These are phyloP conservation scores for Camellia granthamiana DNA, from an alignment of 148 eudicot genomes.

Conservation along the genomic window DNA sequence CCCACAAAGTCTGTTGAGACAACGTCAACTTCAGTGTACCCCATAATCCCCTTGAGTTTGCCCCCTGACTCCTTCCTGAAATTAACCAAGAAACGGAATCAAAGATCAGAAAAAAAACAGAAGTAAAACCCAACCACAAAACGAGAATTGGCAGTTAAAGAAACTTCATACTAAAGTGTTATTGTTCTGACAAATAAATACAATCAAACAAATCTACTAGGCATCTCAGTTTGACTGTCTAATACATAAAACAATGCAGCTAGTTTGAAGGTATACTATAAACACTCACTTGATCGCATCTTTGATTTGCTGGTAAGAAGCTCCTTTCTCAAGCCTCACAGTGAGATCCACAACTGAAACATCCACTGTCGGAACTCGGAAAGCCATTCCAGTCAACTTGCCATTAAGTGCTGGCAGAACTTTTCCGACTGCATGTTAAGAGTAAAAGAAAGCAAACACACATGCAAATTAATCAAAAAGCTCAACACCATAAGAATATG, in stretches of 20 bases:
- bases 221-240: background rate
- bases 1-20: conserved; percentile 68
- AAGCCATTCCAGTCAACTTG: conserved; percentile 71
- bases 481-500: background rate
- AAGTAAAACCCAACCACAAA: background rate
- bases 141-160: background rate
- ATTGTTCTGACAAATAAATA: background rate
- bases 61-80: conserved; percentile 66
- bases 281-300: conserved; percentile 62
- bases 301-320: conserved; percentile 57
- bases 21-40: conserved; percentile 71
- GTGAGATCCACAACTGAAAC: conserved; percentile 79
- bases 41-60: conserved; percentile 61
- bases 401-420: conserved; percentile 69
- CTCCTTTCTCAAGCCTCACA: conserved; percentile 60
- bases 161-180: background rate
- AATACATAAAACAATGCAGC: background rate
- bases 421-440: conserved; percentile 62
- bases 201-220: background rate
- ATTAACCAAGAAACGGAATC: background rate
- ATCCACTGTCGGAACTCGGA: conserved; percentile 71
- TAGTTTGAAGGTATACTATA: background rate
- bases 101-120: background rate
- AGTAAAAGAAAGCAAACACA: background rate
- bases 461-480: background rate